Conservation (phyloP, 352 stramenopile genomes). For the Globisporangium solare region DNA sequence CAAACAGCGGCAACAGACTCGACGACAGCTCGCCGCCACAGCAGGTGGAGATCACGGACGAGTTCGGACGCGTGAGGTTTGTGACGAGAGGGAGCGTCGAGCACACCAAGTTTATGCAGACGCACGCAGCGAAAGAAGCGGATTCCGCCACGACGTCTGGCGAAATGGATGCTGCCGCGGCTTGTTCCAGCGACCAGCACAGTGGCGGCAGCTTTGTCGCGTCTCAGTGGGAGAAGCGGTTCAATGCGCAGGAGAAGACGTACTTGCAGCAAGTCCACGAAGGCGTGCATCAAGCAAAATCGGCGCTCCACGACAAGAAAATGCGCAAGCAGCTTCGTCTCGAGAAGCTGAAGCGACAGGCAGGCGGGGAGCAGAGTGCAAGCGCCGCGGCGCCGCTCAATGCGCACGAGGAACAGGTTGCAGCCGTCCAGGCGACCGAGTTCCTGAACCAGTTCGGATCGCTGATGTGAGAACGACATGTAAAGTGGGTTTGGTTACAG, state of each 20-base stretch:
- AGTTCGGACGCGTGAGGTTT: constrained; percentile 52
- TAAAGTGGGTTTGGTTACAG: too few relatives aligned
- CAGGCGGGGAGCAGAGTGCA: constrained; percentile 15
- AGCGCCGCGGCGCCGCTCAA: constrained; percentile 8
- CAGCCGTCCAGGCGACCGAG: constrained; percentile 43
- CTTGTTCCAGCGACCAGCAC: constrained; percentile 2
- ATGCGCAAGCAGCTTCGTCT: constrained; percentile 61
- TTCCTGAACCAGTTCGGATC: constrained; percentile 57
- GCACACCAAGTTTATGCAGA: constrained; percentile 23
- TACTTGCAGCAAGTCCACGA: constrained; percentile 69
- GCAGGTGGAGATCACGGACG: constrained; percentile 39
- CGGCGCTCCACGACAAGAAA: constrained; percentile 28
- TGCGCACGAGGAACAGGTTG: constrained; percentile 18
- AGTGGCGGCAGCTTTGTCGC: constrained; percentile 58
- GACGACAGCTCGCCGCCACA: too few relatives aligned
- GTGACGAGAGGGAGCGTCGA: constrained; percentile 37
- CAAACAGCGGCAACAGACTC: neutral
- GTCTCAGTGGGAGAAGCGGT: constrained; percentile 76
- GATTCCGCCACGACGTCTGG: neutral
- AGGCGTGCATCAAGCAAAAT: constrained; percentile 39
- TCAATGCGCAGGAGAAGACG: constrained; percentile 57
- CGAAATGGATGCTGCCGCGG: neutral
- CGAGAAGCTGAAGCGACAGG: constrained; percentile 40
- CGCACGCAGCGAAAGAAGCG: constrained; percentile 7
- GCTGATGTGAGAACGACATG: constrained; percentile 25